A percentile compares a stretch with the other conserved stretches of the same genome.
Evolutionary conservation across 2,329 filamentous ascomycete genomes (phyloP).

Genomic region (Xylariales sp.): DNA sequence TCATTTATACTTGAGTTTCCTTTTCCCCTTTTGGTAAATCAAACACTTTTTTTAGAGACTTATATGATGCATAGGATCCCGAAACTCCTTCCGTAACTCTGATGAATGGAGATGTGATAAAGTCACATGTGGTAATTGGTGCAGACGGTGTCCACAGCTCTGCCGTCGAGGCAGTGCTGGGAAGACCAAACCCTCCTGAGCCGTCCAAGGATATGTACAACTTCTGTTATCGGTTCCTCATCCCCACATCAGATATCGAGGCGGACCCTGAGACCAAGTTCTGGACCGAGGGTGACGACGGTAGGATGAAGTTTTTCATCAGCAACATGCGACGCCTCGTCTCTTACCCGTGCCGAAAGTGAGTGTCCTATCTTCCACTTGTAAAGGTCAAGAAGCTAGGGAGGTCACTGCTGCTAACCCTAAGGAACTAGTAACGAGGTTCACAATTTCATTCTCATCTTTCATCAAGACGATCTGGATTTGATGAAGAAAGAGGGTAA

Average conservation of each 20-base stretch:
- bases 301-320: slow-evolving; percentile 17
- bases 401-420: background rate
- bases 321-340: slow-evolving; percentile 14
- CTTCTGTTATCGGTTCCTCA: slow-evolving; percentile 30
- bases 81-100: slow-evolving; percentile 67
- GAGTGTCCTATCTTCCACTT: slow-evolving; percentile 2
- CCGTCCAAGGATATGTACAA: slow-evolving; percentile 16
- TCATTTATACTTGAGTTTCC: too few relatives aligned
- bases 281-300: slow-evolving; percentile 21
- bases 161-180: slow-evolving; percentile 19
- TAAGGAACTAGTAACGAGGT: slow-evolving; percentile 7
- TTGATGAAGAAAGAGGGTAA: slow-evolving; percentile 10
- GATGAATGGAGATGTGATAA: slow-evolving; percentile 19
- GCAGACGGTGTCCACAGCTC: slow-evolving; percentile 37
- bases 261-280: slow-evolving; percentile 22
- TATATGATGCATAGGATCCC: slow-evolving; percentile 44
- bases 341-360: slow-evolving; percentile 20
- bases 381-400: too few relatives aligned
- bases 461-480: slow-evolving; percentile 11
- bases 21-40: background rate
- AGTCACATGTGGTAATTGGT: slow-evolving; percentile 35
- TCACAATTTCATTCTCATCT: slow-evolving; percentile 14
- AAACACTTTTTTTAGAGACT: background rate
- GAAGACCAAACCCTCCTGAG: slow-evolving; percentile 14
- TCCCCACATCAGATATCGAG: slow-evolving; percentile 23